Evolutionary conservation across 2,329 filamentous ascomycete species (phyloP), one percentile per base, ranked within the genome.

Genomic region (Paraphaeosphaeria minitans): DNA sequence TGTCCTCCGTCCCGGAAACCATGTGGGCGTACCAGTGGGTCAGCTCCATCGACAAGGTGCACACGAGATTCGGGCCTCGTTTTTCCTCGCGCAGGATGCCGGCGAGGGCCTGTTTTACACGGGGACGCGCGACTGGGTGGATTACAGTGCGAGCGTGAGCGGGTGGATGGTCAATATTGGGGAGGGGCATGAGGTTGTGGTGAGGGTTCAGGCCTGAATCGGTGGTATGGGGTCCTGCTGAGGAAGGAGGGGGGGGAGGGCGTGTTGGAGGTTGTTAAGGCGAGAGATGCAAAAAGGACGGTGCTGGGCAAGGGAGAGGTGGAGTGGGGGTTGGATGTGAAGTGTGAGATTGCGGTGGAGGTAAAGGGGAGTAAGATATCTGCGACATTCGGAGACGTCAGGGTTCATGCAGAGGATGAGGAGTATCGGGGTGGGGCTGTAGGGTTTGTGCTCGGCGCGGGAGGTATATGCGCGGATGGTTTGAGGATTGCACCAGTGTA

Each of bases 61-160:
- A 51, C 48, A 9, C 68, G 70, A 54, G 62, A n/a, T 53, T 63
- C 7, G 62, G 62, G 10, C 62, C 58, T 9, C 54, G 43, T 70
- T 75, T 47, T 57, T 60, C 10, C 57, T 74, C 9, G 69, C 68
- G 9, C 67, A 76, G 41, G 69, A 75, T 51, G 4, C 39, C 0
- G 73, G 68, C 3, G 69, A 77, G 41, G 76, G 75, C 0, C 56
- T 77, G 2, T 57, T 76, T 1, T 64, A 51, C 46, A 67, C 73
- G 10, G 76, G 75, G 2, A 77, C 74, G 13, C 63, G 73, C 1
- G 72, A 75, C 7, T 77, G 74, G 75, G 56, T 72, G 43, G 77
- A 60, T 45, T 60, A 77, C 55, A 55, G 46, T 0, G 61, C 64
- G 9, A 56, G 51, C 3, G 64, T 69, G 0, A 42, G 52, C 0